Percentiles rank a stretch among this genome's conserved stretches.
Conservation (phyloP, 31 red algal genomes). For the Endocladia muricata region DNA sequence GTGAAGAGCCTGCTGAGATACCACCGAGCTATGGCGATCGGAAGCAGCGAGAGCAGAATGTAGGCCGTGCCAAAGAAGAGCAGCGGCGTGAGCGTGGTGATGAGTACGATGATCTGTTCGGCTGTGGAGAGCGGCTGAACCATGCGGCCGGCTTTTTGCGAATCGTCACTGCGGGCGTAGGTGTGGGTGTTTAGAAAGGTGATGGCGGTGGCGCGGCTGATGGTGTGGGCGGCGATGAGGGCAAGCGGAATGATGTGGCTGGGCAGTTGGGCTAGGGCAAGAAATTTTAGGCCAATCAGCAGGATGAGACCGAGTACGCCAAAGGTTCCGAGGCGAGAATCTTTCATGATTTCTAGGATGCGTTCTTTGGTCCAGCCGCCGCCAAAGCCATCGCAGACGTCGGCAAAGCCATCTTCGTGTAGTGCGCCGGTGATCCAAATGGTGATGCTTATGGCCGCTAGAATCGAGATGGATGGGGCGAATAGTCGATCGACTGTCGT, state of each 20-base stretch:
- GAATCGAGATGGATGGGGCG: background rate
- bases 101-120: background rate
- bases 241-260: background rate
- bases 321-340: background rate
- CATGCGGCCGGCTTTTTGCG: background rate
- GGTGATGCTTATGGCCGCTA: background rate
- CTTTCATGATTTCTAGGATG: constrained; percentile 3
- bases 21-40: background rate
- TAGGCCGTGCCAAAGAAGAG: background rate
- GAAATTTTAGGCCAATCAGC: background rate
- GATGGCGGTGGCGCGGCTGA: background rate
- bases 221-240: background rate
- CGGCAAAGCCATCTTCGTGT: constrained; percentile 2
- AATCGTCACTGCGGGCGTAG: background rate
- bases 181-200: background rate
- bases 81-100: background rate
- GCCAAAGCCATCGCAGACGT: background rate
- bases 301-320: background rate
- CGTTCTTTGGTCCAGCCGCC: background rate
- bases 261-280: background rate
- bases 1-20: background rate
- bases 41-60: background rate
- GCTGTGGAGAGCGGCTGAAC: background rate
- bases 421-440: background rate
- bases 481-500: background rate